Conservation (phyloP, 108 stramenopile species). For the Epithemia pelagica region DNA sequence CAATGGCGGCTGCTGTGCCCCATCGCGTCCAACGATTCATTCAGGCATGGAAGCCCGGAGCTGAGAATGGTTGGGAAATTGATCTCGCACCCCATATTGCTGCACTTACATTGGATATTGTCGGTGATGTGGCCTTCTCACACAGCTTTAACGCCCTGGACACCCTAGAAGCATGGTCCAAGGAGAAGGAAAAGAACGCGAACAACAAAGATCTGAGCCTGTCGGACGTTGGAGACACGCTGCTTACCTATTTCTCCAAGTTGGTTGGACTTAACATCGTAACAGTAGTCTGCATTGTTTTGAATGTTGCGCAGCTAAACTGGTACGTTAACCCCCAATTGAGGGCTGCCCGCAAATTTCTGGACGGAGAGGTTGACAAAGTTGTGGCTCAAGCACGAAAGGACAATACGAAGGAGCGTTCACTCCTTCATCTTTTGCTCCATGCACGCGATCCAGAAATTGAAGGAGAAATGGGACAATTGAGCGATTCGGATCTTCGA, state of each 20-base stretch:
- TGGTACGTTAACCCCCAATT: constrained; percentile 20
- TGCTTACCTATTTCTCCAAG: constrained; percentile 11
- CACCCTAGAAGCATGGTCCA: constrained; percentile 35
- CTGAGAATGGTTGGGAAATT: constrained; percentile 26
- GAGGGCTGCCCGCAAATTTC: neutral
- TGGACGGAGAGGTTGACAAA: neutral
- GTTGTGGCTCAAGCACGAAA: constrained; percentile 29
- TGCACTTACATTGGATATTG: constrained; percentile 47
- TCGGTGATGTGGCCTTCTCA: constrained; percentile 53
- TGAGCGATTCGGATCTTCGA: constrained; percentile 33
- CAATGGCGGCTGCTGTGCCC: constrained; percentile 27
- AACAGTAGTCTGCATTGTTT: constrained; percentile 19
- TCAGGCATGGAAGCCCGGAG: constrained; percentile 35
- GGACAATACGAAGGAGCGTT: constrained; percentile 30
- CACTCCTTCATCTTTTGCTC: constrained; percentile 41
- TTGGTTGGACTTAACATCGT: constrained; percentile 1
- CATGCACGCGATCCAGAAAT: constrained; percentile 29
- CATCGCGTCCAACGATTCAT: constrained; percentile 20
- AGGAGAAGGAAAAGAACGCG: neutral
- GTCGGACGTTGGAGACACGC: constrained; percentile 3
- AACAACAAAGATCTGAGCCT: constrained; percentile 28
- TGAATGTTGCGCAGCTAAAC: constrained; percentile 17
- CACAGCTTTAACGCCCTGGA: constrained; percentile 44
- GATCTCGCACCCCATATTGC: constrained; percentile 42
- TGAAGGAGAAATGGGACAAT: constrained; percentile 2